phyloP scores from a whole-genome alignment of 2,329 filamentous ascomycete genomes.

The Balansia obtecta region DNA sequence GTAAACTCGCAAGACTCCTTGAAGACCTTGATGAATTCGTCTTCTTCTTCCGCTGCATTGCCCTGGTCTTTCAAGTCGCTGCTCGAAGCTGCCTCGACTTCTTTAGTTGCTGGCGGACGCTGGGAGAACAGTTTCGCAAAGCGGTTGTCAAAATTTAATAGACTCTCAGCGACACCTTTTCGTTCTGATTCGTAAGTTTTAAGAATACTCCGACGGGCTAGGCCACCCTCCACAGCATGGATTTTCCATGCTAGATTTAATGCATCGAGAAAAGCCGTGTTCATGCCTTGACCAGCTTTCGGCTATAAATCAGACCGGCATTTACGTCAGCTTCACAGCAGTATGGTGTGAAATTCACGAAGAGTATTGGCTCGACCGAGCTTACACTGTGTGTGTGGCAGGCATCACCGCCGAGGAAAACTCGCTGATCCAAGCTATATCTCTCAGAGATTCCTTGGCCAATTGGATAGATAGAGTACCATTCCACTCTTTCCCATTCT shows the following conservation, averaged over 20 bases:
- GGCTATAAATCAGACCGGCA: conserved; percentile 34
- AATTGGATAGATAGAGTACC: conserved; percentile 69
- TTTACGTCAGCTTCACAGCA: not conserved
- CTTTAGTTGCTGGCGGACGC: conserved; percentile 57
- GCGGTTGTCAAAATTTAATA: conserved; percentile 76
- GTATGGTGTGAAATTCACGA: not conserved
- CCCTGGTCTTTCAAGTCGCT: conserved; percentile 15
- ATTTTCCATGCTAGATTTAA: conserved; percentile 95
- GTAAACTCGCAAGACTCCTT: conserved; percentile 89
- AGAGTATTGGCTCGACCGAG: conserved; percentile 4
- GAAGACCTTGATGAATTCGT: conserved; percentile 79
- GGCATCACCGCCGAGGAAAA: conserved; percentile 67
- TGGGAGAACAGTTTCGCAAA: conserved; percentile 87
- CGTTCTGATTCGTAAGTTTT: conserved; percentile 81
- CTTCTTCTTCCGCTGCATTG: conserved; percentile 29
- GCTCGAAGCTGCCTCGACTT: conserved; percentile 54
- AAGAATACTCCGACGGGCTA: conserved; percentile 62
- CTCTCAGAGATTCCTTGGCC: conserved; percentile 60
- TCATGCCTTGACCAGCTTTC: conserved; percentile 72
- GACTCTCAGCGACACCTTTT: conserved; percentile 69
- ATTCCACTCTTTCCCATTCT: conserved; percentile 54
- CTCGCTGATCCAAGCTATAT: conserved; percentile 54
- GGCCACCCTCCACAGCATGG: conserved; percentile 74
- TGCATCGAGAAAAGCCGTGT: conserved; percentile 67
- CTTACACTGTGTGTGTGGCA: conserved; percentile 65